phyloP scores from a whole-genome alignment of 345 rosid species.

The Lepidium aucheri region DNA sequence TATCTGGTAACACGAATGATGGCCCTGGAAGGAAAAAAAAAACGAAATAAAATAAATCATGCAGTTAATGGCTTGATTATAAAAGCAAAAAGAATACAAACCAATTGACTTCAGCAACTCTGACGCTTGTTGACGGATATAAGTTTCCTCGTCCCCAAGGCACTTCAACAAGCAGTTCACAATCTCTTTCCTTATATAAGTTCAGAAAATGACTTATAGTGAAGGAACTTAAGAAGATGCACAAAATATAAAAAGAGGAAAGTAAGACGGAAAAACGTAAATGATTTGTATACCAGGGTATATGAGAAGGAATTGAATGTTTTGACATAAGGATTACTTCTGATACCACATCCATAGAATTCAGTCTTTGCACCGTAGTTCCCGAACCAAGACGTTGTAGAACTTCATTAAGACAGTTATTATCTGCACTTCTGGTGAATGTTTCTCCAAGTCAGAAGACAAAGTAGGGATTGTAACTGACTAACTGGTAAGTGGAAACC shows the following conservation, averaged over 20 bases:
- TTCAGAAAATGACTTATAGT: slow-evolving; percentile 11
- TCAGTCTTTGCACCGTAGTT: slow-evolving; percentile 53
- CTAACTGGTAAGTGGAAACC: not conserved
- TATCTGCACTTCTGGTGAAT: slow-evolving; percentile 43
- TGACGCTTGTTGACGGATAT: slow-evolving; percentile 42
- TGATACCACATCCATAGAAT: slow-evolving; percentile 72
- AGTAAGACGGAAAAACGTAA: not conserved
- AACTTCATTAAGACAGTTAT: slow-evolving; percentile 59
- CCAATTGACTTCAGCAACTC: slow-evolving; percentile 57
- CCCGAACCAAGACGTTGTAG: slow-evolving; percentile 59
- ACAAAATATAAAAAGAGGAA: not conserved
- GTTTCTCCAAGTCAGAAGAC: slow-evolving; percentile 28
- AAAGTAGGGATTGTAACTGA: not conserved
- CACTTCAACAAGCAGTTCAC: slow-evolving; percentile 47
- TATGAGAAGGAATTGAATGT: slow-evolving; percentile 38
- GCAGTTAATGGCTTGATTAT: not conserved
- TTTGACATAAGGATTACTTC: slow-evolving; percentile 42
- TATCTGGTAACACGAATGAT: slow-evolving; percentile 49
- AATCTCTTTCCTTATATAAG: slow-evolving; percentile 54
- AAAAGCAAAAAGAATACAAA: slow-evolving; percentile 27
- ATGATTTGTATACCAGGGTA: slow-evolving; percentile 44
- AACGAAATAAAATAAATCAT: not conserved
- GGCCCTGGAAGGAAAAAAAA: slow-evolving; percentile 50
- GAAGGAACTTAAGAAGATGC: slow-evolving; percentile 15
- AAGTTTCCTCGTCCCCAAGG: slow-evolving; percentile 52